Evolutionary conservation across 2,329 filamentous ascomycete genomes (phyloP), one percentile per base, ranked within the genome.

Genomic region (Cladosporium oxysporum): DNA sequence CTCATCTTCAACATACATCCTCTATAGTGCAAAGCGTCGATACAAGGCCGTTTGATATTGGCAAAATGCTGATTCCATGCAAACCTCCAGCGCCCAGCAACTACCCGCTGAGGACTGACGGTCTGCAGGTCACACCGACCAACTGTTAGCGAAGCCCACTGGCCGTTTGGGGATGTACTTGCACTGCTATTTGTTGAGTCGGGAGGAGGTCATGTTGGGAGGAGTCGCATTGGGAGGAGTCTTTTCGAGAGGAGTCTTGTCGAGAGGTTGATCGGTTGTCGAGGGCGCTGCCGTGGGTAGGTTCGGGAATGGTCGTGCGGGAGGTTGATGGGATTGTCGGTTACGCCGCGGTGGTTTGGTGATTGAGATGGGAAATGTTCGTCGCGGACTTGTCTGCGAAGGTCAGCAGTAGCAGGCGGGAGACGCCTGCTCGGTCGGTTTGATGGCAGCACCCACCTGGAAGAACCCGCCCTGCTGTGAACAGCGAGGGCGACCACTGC

Each of bases 61-160:
- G 41, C 41, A 47, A 23, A 47, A 47, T 11, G n/a, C n/a, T 23
- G 41, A 47, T 47, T 21, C 1, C n/a, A 21, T 47, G 2, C 55
- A 58, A 28, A 21, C 55, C 55, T 58, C 33, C 33, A 28, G 55
- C 7, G 6, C 55, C 55, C 55, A 58, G 55, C 55, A 23, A 58
- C 2, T 7, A 58, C 21, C 21, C 23, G 55, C 55, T 41, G 55
- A 58, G n/a, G 33, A 41, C 55, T 58, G 55, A 58, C 41, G 55
- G 55, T n/a, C 55, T 58, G 21, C 16, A 21, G n/a, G 4, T 5
- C 12, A 52, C 49, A 52, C 18, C 41, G 41, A 44, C 41, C 41
- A 44, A 44, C n/a, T 44, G 41, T 44, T 21, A 44, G 41, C 41
- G n/a, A 21, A 44, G 18, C 41, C 18, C 37, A n/a, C 37, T 18